These are phyloP conservation scores for Fusarium kyushuense DNA, from an alignment of 2,329 filamentous ascomycete genomes.

Conservation along the genomic window DNA sequence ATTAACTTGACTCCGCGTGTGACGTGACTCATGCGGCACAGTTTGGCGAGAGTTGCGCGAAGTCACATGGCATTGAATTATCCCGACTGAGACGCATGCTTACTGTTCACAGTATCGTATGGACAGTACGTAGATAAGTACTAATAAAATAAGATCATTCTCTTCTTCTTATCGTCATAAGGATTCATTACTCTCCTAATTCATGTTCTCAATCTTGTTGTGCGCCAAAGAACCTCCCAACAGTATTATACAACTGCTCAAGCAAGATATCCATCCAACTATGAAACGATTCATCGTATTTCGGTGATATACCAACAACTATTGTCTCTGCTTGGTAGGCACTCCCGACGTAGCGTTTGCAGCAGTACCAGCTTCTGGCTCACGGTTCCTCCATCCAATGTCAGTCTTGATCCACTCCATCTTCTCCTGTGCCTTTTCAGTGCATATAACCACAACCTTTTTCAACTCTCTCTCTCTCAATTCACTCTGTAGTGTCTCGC, in stretches of 20 bases:
- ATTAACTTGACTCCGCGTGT: slow-evolving; percentile 20
- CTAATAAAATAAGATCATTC: slow-evolving; percentile 1
- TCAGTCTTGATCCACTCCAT: slow-evolving; percentile 45
- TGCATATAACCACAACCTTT: slow-evolving; percentile 41
- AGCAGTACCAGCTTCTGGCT: slow-evolving; percentile 1
- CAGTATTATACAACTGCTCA: not conserved
- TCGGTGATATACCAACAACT: not conserved
- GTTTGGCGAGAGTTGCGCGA: slow-evolving; percentile 47
- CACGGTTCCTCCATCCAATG: slow-evolving; percentile 31
- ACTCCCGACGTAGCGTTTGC: not conserved
- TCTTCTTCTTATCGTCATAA: slow-evolving; percentile 3
- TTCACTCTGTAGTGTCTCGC: slow-evolving; percentile 47
- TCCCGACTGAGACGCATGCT: slow-evolving; percentile 13
- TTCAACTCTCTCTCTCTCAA: slow-evolving; percentile 41
- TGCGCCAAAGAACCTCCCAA: not conserved
- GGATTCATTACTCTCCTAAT: not conserved
- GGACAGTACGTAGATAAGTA: too few relatives aligned
- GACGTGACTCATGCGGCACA: slow-evolving; percentile 47
- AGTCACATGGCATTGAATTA: slow-evolving; percentile 47
- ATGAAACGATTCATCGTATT: not conserved
- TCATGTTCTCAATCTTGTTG: not conserved
- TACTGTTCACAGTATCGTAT: not conserved
- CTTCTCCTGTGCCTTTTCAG: slow-evolving; percentile 45
- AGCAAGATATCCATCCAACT: not conserved
- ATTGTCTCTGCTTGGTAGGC: not conserved